Evolutionary conservation across 768 basidiomycete species (phyloP).

Genomic region (Lentinula sp.): DNA sequence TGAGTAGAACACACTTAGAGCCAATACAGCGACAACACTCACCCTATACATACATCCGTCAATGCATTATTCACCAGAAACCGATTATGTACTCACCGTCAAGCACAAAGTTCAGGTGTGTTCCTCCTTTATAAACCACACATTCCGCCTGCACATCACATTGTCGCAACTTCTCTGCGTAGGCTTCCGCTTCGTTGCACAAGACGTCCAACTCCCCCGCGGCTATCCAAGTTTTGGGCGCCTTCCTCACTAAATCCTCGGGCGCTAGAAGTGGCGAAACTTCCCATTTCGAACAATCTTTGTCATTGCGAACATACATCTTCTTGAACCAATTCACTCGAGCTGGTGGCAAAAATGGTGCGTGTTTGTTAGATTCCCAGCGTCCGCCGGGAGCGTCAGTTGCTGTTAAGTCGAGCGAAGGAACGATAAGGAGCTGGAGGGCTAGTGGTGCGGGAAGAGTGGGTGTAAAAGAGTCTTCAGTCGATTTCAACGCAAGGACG

Average conservation of each 20-base stretch:
- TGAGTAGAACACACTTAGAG: too few relatives aligned
- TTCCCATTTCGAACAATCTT: slow-evolving; percentile 59
- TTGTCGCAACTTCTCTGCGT: slow-evolving; percentile 47
- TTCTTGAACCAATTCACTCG: slow-evolving; percentile 72
- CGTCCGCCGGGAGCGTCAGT: slow-evolving; percentile 27
- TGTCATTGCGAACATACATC: slow-evolving; percentile 59
- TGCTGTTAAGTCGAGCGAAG: slow-evolving; percentile 68
- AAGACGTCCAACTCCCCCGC: slow-evolving; percentile 65
- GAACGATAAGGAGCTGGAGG: slow-evolving; percentile 64
- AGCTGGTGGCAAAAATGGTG: slow-evolving; percentile 51
- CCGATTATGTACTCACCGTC: slow-evolving; percentile 39
- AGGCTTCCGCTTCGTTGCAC: slow-evolving; percentile 58
- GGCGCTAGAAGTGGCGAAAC: slow-evolving; percentile 67
- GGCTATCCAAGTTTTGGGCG: slow-evolving; percentile 56
- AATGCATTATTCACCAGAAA: too few relatives aligned
- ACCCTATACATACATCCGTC: not conserved
- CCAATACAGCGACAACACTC: not conserved
- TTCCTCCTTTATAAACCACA: slow-evolving; percentile 54
- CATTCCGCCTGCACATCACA: slow-evolving; percentile 51
- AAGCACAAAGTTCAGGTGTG: slow-evolving; percentile 71
- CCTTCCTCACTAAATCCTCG: slow-evolving; percentile 39
- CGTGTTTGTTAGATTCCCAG: slow-evolving; percentile 52
- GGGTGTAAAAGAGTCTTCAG: slow-evolving; percentile 17
- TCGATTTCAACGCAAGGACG: slow-evolving; percentile 58
- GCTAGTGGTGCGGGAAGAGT: slow-evolving; percentile 44